Evolutionary conservation across 2,329 filamentous ascomycete genomes (phyloP).

Genomic region (Zelopaecilomyces penicillatus): DNA sequence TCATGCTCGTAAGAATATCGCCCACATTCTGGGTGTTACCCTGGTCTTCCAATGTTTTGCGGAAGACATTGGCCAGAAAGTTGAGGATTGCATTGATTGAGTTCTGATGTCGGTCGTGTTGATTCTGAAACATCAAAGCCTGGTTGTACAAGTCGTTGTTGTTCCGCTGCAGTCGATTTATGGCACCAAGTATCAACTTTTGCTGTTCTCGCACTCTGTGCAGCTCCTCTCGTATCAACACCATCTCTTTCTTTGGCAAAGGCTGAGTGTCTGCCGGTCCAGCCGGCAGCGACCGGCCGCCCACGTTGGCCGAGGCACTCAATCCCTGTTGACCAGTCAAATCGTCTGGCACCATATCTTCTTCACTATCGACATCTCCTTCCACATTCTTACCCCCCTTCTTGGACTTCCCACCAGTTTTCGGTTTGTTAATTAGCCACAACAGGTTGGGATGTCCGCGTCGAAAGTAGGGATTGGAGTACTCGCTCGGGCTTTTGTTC

Average conservation of each 20-base stretch:
- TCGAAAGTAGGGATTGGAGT: conserved; percentile 93
- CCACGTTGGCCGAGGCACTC: conserved; percentile 12
- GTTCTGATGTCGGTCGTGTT: conserved; percentile 94
- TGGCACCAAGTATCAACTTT: conserved; percentile 72
- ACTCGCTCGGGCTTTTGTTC: conserved; percentile 96
- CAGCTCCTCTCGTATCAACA: conserved; percentile 70
- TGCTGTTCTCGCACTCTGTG: conserved; percentile 79
- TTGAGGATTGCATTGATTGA: conserved; percentile 98
- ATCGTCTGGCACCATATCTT: conserved; percentile 38
- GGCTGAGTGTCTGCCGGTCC: conserved; percentile 39
- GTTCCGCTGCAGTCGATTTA: conserved; percentile 71
- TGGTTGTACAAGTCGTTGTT: conserved; percentile 84
- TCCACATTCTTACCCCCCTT: conserved; percentile 55
- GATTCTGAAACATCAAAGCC: conserved; percentile 77
- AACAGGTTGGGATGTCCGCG: conserved; percentile 85
- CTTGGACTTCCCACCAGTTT: conserved; percentile 56
- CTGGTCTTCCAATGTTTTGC: conserved; percentile 83
- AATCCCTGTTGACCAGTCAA: conserved; percentile 14
- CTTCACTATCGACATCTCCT: conserved; percentile 62
- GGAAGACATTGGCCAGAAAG: conserved; percentile 93
- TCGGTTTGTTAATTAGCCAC: conserved; percentile 95
- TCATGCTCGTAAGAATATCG: conserved; percentile 72
- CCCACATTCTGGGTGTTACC: conserved; percentile 67
- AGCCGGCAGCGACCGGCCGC: conserved; percentile 29
- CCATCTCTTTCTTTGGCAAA: conserved; percentile 63